Conservation (phyloP, 345 rosid genomes). For the Gossypium stocksii region DNA sequence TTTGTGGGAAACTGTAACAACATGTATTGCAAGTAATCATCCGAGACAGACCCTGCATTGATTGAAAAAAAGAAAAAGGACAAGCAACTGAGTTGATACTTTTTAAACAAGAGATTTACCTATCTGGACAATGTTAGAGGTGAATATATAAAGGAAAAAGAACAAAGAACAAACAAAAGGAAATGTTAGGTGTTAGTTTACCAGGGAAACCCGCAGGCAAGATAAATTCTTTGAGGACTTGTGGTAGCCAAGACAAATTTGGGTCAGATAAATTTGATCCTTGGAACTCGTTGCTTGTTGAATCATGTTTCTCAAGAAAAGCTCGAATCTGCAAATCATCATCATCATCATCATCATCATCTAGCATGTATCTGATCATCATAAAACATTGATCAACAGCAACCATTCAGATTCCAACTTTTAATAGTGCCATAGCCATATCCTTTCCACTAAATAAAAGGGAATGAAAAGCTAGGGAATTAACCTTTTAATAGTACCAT, state of each 20-base stretch:
- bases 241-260: slow-evolving; percentile 57
- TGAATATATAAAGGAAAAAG: background rate
- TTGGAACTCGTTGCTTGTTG: slow-evolving; percentile 18
- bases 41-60: slow-evolving; percentile 80
- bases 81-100: background rate
- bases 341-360: slow-evolving; percentile 44
- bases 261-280: slow-evolving; percentile 30
- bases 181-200: slow-evolving; percentile 20
- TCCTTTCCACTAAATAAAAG: background rate
- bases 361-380: slow-evolving; percentile 51
- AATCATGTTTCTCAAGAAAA: slow-evolving; percentile 31
- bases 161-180: background rate
- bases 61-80: background rate
- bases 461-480: background rate
- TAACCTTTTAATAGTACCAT: slow-evolving; percentile 76
- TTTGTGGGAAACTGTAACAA: slow-evolving; percentile 88
- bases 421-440: background rate
- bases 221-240: slow-evolving; percentile 52
- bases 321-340: slow-evolving; percentile 48
- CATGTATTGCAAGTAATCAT: slow-evolving; percentile 92
- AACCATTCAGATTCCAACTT: slow-evolving; percentile 13
- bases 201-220: slow-evolving; percentile 92
- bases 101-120: background rate
- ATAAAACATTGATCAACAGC: background rate
- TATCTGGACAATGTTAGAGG: background rate